Percentiles rank a stretch among this genome's conserved stretches.
Evolutionary conservation across 176 grass and related monocot genomes (phyloP).

Genomic region (Tuctoria greenei): DNA sequence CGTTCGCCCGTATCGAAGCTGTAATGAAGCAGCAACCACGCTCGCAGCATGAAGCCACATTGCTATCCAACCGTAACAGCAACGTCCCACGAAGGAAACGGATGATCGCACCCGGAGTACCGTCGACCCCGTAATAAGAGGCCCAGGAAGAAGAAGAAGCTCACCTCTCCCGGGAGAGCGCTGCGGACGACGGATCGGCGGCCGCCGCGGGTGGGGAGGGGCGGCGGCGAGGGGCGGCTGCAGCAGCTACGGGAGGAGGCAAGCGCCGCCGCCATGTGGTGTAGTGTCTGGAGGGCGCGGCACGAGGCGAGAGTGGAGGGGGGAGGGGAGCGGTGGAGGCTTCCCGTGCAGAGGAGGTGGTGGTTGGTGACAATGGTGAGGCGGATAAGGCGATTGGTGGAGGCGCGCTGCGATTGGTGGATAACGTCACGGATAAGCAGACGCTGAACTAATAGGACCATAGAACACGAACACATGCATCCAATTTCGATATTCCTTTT

Average conservation of each 20-base stretch:
- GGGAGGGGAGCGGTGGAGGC: not conserved
- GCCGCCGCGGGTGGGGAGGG: slow-evolving; percentile 3
- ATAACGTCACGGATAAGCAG: slow-evolving; percentile 33
- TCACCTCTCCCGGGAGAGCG: slow-evolving; percentile 49
- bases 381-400: slow-evolving; percentile 39
- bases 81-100: not conserved
- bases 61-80: not conserved
- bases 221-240: slow-evolving; percentile 22
- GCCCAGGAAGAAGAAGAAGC: not conserved
- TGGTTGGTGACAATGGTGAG: not conserved
- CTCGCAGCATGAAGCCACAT: slow-evolving; percentile 1
- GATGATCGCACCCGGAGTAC: not conserved
- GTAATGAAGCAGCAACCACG: slow-evolving; percentile 4
- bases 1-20: not conserved
- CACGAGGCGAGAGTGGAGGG: not conserved
- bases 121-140: not conserved
- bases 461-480: too few species aligned
- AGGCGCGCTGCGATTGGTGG: slow-evolving; percentile 36
- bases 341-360: not conserved
- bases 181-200: slow-evolving; percentile 42
- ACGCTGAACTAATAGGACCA: too few species aligned
- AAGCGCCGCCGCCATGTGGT: slow-evolving; percentile 60
- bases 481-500: too few species aligned
- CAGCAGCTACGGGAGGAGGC: slow-evolving; percentile 59
- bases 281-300: not conserved